phyloP scores from a whole-genome alignment of 108 stramenopile species.

The Discostella pseudostelligera region DNA sequence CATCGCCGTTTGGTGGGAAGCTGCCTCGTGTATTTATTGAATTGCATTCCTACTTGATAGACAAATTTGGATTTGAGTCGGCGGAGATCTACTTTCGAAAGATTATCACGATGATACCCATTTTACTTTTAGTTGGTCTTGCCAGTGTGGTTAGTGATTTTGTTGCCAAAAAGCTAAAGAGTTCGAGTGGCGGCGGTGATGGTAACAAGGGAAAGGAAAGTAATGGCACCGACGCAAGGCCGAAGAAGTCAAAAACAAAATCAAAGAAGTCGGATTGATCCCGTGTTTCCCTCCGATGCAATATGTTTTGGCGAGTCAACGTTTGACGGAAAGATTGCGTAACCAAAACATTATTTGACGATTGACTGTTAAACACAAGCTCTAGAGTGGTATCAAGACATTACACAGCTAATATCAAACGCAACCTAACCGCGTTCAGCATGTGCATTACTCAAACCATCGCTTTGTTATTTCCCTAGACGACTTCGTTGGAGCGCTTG shows the following conservation, averaged over 20 bases:
- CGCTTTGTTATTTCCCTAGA: slow-evolving; percentile 38
- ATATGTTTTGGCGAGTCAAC: too few species aligned
- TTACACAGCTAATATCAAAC: too few species aligned
- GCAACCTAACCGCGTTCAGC: too few species aligned
- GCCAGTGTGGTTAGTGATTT: slow-evolving; percentile 44
- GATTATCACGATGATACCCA: slow-evolving; percentile 62
- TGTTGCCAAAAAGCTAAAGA: slow-evolving; percentile 24
- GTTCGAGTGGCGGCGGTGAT: slow-evolving; percentile 14
- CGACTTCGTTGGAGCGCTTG: neutral
- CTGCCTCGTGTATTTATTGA: slow-evolving; percentile 50
- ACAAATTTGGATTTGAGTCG: slow-evolving; percentile 69
- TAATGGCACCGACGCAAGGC: slow-evolving; percentile 3
- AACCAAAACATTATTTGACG: too few species aligned
- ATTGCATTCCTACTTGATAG: slow-evolving; percentile 59
- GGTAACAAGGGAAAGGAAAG: slow-evolving; percentile 14
- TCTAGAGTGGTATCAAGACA: too few species aligned
- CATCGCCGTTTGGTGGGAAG: slow-evolving; percentile 64
- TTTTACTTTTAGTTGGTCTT: slow-evolving; percentile 49
- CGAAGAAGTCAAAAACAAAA: slow-evolving; percentile 16
- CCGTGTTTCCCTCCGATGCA: too few species aligned
- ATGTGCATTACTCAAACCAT: slow-evolving; percentile 73
- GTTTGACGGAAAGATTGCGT: too few species aligned
- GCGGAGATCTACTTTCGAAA: slow-evolving; percentile 75
- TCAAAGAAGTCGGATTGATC: slow-evolving; percentile 13
- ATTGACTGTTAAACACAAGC: too few species aligned